Base-by-base conservation (phyloP, 2,329 filamentous ascomycete species). In the Trichoderma breve region DNA sequence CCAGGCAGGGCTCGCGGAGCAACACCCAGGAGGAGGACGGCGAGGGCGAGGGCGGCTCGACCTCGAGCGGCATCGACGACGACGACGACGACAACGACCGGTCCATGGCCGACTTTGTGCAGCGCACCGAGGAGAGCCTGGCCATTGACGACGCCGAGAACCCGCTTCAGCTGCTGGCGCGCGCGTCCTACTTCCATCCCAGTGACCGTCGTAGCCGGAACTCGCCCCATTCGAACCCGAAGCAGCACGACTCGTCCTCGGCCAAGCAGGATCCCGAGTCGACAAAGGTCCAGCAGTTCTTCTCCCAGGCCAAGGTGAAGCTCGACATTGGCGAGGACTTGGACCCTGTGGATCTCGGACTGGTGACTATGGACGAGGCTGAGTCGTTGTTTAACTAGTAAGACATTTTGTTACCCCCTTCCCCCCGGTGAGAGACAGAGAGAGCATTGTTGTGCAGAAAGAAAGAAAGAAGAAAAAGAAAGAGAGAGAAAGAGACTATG, bases 91-190 rank as follows among this genome's bases (percentile, higher is more conserved):
- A 80, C 30, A 79, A 79, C 24, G 74, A 76, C 2, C 74, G 75
- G 12, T 73, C 74, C 4, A 76, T 77, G 74, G 74, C 79, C 0
- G 76, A 78, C 4, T 76, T 80, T 4, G 76, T 76, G 0, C 79
- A 78, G 36, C 74, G 75, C 11, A 78, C 77, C 1, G 84, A 86
- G 47, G 88, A 89, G 69, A 86, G 83, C 63, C 84, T 92, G 36
- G 86, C 89, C 14, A 83, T 92, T 30, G 91, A 93, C 75, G 92
- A 93, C 78, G 91, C 91, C 4, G 91, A 94, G 77, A 94, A 93
- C 73, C 91, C 91, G 0, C 82, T 93, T 6, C 91, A 94, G 78
- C 82, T 93, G 18, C 88, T 94, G 39, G 92, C 92, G 3, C 86
- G 91, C 36, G 92, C 91, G 1, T 93, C 92, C 0, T 91, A 92